Conservation (phyloP, 2,329 filamentous ascomycete genomes). For the Fusarium succisae region DNA sequence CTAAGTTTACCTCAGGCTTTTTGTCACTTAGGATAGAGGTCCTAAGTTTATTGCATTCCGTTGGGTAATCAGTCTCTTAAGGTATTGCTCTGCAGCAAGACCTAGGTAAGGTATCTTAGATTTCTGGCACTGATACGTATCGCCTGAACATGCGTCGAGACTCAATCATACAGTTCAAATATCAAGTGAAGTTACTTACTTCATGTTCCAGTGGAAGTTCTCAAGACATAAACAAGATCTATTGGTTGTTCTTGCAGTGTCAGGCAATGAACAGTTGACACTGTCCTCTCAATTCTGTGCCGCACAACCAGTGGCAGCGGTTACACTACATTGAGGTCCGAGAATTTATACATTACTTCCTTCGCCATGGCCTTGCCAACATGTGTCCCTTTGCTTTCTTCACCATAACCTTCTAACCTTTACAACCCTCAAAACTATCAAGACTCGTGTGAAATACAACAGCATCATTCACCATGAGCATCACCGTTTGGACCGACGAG, state of each 20-base stretch:
- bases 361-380: neutral
- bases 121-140: neutral
- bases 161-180: neutral
- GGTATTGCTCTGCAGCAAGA: neutral
- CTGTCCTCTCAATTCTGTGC: neutral
- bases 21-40: too few species aligned
- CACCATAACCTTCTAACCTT: neutral
- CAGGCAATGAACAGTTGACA: neutral
- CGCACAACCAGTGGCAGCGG: neutral
- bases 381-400: neutral
- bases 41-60: too few species aligned
- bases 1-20: too few species aligned
- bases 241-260: neutral
- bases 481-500: slow-evolving; percentile 29
- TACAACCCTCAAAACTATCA: neutral
- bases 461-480: neutral
- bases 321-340: neutral
- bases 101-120: neutral
- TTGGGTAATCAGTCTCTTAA: neutral
- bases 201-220: neutral
- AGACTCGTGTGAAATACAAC: neutral
- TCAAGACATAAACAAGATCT: neutral
- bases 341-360: neutral
- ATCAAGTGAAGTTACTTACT: neutral
- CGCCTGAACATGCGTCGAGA: neutral